Conservation (phyloP, 2,329 filamentous ascomycete species). For the Diaporthe destruens region DNA sequence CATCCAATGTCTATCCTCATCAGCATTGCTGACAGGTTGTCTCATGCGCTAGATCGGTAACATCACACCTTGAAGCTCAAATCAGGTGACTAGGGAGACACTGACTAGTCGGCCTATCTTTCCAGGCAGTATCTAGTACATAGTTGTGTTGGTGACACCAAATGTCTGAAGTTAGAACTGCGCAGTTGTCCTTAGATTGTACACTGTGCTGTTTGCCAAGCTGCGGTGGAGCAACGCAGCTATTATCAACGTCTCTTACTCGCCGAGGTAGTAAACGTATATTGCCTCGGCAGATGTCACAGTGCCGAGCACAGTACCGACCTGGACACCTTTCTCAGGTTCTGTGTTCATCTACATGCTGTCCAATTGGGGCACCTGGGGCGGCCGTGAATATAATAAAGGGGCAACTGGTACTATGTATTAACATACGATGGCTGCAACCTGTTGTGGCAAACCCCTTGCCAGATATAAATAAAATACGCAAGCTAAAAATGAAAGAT, state of each 20-base stretch:
- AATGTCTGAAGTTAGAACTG: not conserved
- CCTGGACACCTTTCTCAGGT: not conserved
- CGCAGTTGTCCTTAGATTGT: not conserved
- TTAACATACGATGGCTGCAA: too few species aligned
- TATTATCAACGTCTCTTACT: not conserved
- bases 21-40: not conserved
- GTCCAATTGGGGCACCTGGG: too few species aligned
- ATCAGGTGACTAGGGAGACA: not conserved
- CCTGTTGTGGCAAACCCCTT: too few species aligned
- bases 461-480: too few species aligned
- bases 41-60: not conserved
- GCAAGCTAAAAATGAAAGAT: too few species aligned
- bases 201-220: not conserved
- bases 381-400: too few species aligned
- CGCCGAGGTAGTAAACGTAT: not conserved
- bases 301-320: not conserved
- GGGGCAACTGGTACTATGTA: too few species aligned
- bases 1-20: too few species aligned
- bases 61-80: not conserved
- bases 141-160: not conserved
- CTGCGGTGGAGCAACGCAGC: not conserved
- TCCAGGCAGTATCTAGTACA: not conserved
- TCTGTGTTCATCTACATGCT: not conserved
- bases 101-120: not conserved
- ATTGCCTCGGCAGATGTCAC: too few species aligned